A percentile compares a stretch with the other conserved stretches of the same genome.
Conservation (phyloP, 2,329 filamentous ascomycete genomes). For the Sclerotinia subarctica region DNA sequence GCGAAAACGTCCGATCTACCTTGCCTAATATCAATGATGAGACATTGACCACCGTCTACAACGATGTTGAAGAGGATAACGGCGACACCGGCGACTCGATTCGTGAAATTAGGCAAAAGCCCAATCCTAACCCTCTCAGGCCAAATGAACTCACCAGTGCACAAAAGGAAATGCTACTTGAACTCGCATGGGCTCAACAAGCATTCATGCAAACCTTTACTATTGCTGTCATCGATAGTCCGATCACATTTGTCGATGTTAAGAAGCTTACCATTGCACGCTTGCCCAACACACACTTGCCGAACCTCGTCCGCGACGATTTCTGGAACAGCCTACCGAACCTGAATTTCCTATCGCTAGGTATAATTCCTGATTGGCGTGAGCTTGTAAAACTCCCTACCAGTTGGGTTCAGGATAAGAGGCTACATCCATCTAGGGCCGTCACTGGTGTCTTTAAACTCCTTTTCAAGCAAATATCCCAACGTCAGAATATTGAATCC, state of each 20-base stretch:
- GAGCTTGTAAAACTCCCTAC: constrained; percentile 52
- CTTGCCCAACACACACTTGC: constrained; percentile 59
- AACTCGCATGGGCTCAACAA: constrained; percentile 66
- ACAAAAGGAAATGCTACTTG: constrained; percentile 67
- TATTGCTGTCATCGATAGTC: constrained; percentile 61
- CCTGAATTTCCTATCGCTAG: constrained; percentile 54
- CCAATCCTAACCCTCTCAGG: constrained; percentile 36
- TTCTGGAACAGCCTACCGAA: constrained; percentile 60
- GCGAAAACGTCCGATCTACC: neutral
- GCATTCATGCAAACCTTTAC: constrained; percentile 67
- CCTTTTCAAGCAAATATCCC: constrained; percentile 50
- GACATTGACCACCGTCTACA: neutral
- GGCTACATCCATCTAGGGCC: constrained; percentile 51
- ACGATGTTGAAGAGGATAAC: neutral
- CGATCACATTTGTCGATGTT: constrained; percentile 50
- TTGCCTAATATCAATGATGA: neutral
- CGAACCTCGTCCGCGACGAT: constrained; percentile 52
- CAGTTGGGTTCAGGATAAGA: constrained; percentile 48
- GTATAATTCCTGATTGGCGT: constrained; percentile 65
- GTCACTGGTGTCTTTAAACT: constrained; percentile 51
- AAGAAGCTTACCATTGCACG: constrained; percentile 61
- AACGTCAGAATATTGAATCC: constrained; percentile 50
- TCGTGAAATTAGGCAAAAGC: constrained; percentile 19
- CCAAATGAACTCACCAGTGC: constrained; percentile 55
- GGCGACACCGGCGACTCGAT: neutral